Conservation (phyloP, 164 flowering plant species). For the Cinnamomum chago region DNA sequence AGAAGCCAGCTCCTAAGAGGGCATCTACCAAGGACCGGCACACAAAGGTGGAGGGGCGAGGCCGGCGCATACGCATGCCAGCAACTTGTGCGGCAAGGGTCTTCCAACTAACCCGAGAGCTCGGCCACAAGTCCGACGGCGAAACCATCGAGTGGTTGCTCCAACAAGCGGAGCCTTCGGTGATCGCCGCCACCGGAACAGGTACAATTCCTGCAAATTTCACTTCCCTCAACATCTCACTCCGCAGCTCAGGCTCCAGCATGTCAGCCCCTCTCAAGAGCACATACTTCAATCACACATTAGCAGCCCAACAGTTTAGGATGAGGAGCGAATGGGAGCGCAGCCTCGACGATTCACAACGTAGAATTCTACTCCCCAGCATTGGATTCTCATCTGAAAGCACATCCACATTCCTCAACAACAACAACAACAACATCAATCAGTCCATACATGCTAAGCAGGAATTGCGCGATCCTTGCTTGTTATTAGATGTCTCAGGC, state of each 20-base stretch:
- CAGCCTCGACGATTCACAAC: conserved; percentile 8
- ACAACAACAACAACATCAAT: conserved; percentile 28
- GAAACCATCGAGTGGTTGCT: conserved; percentile 81
- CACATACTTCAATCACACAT: conserved; percentile 35
- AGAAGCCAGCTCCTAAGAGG: conserved; percentile 56
- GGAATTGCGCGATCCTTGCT: conserved; percentile 33
- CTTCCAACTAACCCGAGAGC: conserved; percentile 64
- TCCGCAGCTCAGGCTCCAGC: conserved; percentile 59
- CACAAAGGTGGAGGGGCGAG: conserved; percentile 80
- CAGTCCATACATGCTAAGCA: conserved; percentile 39
- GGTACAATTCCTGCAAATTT: conserved; percentile 85
- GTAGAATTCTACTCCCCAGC: conserved; percentile 29
- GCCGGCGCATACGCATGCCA: conserved; percentile 88
- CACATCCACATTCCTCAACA: conserved; percentile 22
- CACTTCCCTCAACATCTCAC: conserved; percentile 63
- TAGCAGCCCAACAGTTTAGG: conserved; percentile 27
- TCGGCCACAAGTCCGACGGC: conserved; percentile 79
- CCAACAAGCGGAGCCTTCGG: conserved; percentile 82
- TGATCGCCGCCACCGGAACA: conserved; percentile 85
- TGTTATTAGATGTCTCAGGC: conserved; percentile 37
- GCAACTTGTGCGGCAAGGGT: conserved; percentile 83
- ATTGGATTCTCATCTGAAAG: conserved; percentile 22
- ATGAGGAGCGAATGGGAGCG: conserved; percentile 36
- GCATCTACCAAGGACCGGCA: conserved; percentile 70
- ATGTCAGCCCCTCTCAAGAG: conserved; percentile 45